Base-by-base conservation (phyloP, 23 red algal species). In the Agarophyton chilense region DNA sequence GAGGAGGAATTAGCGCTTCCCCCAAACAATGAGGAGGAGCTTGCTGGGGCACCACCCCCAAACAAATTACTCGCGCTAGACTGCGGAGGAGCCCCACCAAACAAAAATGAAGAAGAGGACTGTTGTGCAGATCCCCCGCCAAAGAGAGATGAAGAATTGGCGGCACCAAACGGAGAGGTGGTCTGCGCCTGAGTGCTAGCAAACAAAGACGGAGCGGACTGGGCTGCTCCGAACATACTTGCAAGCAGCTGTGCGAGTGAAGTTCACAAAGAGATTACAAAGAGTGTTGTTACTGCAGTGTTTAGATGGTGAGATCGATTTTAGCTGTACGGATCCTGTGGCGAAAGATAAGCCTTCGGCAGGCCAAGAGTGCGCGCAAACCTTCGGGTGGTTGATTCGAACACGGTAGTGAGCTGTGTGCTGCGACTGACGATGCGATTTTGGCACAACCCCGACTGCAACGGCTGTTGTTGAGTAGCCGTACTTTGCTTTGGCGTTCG, bases 201-300 rank as follows among this genome's bases (percentile, higher is more conserved):
- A 44, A 89, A 89, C 47, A 89, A 21, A 0, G 85, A 76, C 21
- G 85, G 67, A 2, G 85, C 49, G 25, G 67, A 78, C 42, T 77
- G 67, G 12, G 85, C 35, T 10, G 70, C 5, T n/a, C 71, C 54
- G 39, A 77, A 78, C 51, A 89, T 74, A 19, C 12, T 45, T 34
- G 68, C 25, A 10, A 10, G 34, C 19, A 5, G 43, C 60, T 26
- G 31, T 29, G 31, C 1, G 60, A 9, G 24, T 8, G 24, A 31
- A 11, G 51, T 3, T 54, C 51, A 17, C 4, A 17, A 21, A 2
- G 51, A 17, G 51, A 2, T 21, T 54, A 21, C 3, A 14, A 6
- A 6, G 26, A 10, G 31, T 2, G 31, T 36, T 36, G 14, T 36
- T 12, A 0, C 5, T 0, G 10, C 13, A 14, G 32, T 12, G 17